Evolutionary conservation across 2,329 filamentous ascomycete species (phyloP).

Genomic region (Hymenoscyphus fructigenus): DNA sequence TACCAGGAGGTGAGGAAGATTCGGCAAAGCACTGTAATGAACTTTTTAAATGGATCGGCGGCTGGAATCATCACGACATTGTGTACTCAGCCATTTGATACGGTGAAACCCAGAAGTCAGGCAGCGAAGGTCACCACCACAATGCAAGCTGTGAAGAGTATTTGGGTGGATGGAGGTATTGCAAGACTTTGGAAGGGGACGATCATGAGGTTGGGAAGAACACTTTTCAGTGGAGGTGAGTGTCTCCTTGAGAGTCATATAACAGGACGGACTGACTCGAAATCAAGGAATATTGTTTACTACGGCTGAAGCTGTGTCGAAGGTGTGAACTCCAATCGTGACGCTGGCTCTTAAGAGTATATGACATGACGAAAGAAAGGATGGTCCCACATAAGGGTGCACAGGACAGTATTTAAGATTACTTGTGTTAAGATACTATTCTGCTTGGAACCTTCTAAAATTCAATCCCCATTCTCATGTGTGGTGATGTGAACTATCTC

Average conservation of each 20-base stretch:
- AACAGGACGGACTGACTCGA: neutral
- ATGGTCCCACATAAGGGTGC: too few species aligned
- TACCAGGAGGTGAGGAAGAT: conserved; percentile 40
- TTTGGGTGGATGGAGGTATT: conserved; percentile 57
- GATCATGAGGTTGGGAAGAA: conserved; percentile 63
- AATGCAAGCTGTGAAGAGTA: conserved; percentile 52
- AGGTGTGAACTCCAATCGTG: conserved; percentile 22
- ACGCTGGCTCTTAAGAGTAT: neutral
- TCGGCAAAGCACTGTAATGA: conserved; percentile 46
- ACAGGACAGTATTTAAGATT: too few species aligned
- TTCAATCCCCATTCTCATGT: too few species aligned
- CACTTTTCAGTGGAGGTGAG: conserved; percentile 61
- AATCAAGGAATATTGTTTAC: conserved; percentile 22
- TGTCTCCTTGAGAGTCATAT: neutral
- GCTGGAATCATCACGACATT: conserved; percentile 62
- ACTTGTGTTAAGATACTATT: too few species aligned
- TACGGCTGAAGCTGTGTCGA: conserved; percentile 22
- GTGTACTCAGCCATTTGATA: conserved; percentile 60
- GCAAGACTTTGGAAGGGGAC: conserved; percentile 66
- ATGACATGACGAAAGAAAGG: too few species aligned
- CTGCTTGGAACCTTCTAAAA: too few species aligned
- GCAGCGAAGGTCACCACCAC: conserved; percentile 57
- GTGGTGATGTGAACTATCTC: too few species aligned
- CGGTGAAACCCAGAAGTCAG: conserved; percentile 63
- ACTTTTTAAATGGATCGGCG: conserved; percentile 61